A percentile compares a stretch with the other conserved stretches of the same genome.
These are phyloP conservation scores for Desmodesmus armatus DNA, from an alignment of 139 green algal genomes.

Conservation along the genomic window DNA sequence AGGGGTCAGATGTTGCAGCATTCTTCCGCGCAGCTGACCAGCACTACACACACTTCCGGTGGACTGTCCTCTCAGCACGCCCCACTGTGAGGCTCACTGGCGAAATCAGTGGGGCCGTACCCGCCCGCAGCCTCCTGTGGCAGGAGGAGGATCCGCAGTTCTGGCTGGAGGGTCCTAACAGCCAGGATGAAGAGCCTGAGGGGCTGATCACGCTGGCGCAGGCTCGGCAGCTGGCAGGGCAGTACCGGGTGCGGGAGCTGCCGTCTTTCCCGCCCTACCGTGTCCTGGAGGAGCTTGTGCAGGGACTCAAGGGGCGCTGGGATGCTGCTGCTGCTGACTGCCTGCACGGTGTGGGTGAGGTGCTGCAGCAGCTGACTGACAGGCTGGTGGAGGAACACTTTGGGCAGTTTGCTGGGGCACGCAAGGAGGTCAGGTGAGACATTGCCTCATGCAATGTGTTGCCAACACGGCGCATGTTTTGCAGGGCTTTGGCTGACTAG, in stretches of 20 bases:
- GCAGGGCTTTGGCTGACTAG: no score
- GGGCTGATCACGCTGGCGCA: neutral
- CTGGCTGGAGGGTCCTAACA: neutral
- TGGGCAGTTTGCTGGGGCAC: neutral
- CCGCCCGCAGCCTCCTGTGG: no score
- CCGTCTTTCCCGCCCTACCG: neutral
- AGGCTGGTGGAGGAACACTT: slow-evolving; percentile 6
- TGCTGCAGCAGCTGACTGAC: neutral
- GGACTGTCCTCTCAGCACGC: neutral
- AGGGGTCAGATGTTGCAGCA: neutral
- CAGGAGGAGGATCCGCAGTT: slow-evolving; percentile 7
- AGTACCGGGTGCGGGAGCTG: neutral
- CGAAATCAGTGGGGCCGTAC: neutral
- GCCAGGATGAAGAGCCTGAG: neutral
- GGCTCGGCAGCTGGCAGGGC: neutral
- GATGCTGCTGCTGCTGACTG: neutral
- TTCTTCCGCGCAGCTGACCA: neutral
- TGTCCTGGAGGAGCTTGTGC: neutral
- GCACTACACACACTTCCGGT: neutral
- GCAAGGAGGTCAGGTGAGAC: neutral
- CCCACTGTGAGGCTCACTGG: neutral
- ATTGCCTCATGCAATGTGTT: neutral
- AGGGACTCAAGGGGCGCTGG: neutral
- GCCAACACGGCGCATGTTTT: neutral
- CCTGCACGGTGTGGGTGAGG: neutral